These are phyloP conservation scores for Rubroboletus pulcherrimus DNA, from an alignment of 768 basidiomycete genomes.

Conservation along the genomic window DNA sequence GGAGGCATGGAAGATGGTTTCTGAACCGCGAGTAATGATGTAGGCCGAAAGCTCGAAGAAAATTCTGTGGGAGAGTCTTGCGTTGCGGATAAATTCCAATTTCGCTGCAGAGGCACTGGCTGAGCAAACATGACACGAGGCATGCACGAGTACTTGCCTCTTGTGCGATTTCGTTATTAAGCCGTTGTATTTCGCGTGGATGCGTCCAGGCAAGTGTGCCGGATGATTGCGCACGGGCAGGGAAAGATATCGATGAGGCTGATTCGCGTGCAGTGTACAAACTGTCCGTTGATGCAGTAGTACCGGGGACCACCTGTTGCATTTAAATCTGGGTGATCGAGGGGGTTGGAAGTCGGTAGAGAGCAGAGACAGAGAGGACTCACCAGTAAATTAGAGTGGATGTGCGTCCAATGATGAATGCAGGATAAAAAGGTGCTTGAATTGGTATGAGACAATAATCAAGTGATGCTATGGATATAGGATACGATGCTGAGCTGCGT, in stretches of 20 bases:
- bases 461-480: constrained; percentile 42
- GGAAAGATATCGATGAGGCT: constrained; percentile 29
- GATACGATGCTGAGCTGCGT: constrained; percentile 39
- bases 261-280: constrained; percentile 36
- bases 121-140: constrained; percentile 25
- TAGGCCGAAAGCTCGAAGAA: constrained; percentile 29
- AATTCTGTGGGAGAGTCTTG: constrained; percentile 38
- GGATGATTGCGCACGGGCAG: constrained; percentile 30
- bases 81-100: constrained; percentile 44
- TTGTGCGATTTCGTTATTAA: constrained; percentile 35
- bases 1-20: constrained; percentile 46
- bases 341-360: constrained; percentile 20
- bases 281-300: constrained; percentile 39
- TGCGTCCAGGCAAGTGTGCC: constrained; percentile 47
- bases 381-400: constrained; percentile 47
- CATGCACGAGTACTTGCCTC: constrained; percentile 40
- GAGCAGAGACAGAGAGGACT: constrained; percentile 21
- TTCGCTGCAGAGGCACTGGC: constrained; percentile 31
- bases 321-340: constrained; percentile 50
- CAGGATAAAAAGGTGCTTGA: constrained; percentile 44
- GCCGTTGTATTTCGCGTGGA: constrained; percentile 38
- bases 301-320: constrained; percentile 64
- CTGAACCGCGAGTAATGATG: constrained; percentile 34
- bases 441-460: constrained; percentile 47
- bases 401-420: constrained; percentile 42